Base-by-base conservation (phyloP, 2,329 filamentous ascomycete genomes). In the Botryosphaeria dothidea region DNA sequence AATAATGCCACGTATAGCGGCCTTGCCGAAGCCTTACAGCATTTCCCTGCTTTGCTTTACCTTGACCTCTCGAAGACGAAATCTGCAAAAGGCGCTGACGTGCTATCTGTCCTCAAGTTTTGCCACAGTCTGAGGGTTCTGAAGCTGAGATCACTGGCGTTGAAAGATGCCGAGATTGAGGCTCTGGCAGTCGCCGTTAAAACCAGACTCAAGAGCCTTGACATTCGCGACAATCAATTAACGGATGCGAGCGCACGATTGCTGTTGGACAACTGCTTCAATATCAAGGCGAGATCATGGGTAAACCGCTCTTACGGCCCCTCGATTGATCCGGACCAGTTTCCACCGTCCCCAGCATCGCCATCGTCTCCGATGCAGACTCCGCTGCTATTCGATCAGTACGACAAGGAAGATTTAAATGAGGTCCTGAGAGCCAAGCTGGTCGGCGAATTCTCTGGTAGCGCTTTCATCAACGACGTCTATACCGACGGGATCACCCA, bases 401-500 rank as follows among this genome's bases (percentile, higher is more conserved):
- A 65, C 9, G 49, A 52, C 23, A 79, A 79, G 36, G 81, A 83
- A 66, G 76, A 82, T 36, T 79, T 85, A n/a, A 85, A 87, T 68
- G 75, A 80, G 31, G 83, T 82, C 57, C 76, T 88, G 23, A 74
- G 84, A 3, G 71, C 70, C 25, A 75, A 73, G 48, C 68, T 78
- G 23, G 75, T 74, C 0, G 67, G 67, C 23, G 79, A 79, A 1
- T 82, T 86, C 46, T 80, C 84, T 17, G 82, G 82, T 9, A 81
- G 82, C 57, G 80, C 86, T 31, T 81, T 83, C 41, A 81, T 88
- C 29, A 85, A 88, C 68, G 81, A 86, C 67, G 76, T 83, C 1
- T 79, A 83, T 23, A 79, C 83, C 69, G 75, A 78, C 9, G 86
- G 86, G 2, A 81, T 88, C 41, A 88, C 86, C 0, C 86, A 89